Conservation (phyloP, 371 early-diverging fungal species). For the Mortierella sp. region DNA sequence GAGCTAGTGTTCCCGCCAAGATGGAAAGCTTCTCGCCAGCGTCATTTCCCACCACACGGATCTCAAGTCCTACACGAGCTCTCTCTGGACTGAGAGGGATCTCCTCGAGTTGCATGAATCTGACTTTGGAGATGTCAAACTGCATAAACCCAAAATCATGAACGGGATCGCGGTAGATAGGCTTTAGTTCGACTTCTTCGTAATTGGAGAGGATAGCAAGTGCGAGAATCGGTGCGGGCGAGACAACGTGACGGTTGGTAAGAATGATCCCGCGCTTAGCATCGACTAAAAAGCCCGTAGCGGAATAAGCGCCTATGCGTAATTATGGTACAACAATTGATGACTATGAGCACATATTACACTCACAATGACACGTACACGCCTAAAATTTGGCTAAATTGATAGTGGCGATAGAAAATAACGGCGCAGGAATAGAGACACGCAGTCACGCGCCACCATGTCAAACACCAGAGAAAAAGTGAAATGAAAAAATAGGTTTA, state of each 20-base stretch:
- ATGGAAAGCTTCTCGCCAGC: constrained; percentile 89
- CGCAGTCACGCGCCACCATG: not conserved
- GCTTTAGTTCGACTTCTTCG: constrained; percentile 86
- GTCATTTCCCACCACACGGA: constrained; percentile 88
- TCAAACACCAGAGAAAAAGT: not conserved
- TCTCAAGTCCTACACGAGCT: constrained; percentile 85
- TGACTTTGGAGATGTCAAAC: constrained; percentile 84
- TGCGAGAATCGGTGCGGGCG: constrained; percentile 88
- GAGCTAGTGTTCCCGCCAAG: constrained; percentile 82
- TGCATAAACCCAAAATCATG: constrained; percentile 95
- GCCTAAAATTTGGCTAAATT: too few species aligned
- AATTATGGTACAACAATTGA: not conserved
- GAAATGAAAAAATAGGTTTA: not conserved
- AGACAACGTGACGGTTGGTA: constrained; percentile 92
- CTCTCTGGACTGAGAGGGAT: constrained; percentile 80
- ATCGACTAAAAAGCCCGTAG: constrained; percentile 97
- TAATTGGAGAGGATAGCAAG: constrained; percentile 87
- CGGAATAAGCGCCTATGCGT: constrained; percentile 69
- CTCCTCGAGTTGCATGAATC: constrained; percentile 78
- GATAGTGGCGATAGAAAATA: not conserved
- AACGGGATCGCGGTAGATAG: constrained; percentile 85
- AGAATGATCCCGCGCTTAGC: constrained; percentile 88
- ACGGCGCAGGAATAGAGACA: not conserved
- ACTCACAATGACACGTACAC: too few species aligned
- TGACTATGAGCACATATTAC: too few species aligned